A percentile compares a stretch with the other conserved stretches of the same genome.
Conservation (phyloP, 306 rosid species). For the Adenanthera pavonina region DNA sequence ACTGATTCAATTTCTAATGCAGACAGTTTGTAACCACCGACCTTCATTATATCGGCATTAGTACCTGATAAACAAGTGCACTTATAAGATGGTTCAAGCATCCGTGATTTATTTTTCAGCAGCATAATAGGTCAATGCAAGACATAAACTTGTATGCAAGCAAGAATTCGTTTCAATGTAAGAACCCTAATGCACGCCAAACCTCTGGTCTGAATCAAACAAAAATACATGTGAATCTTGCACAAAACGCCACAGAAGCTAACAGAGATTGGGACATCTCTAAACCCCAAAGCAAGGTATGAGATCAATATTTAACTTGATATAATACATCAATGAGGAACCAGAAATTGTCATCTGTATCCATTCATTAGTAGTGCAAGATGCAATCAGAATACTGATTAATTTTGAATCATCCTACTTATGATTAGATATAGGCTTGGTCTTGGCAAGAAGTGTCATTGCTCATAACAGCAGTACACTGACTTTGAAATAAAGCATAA, state of each 20-base stretch:
- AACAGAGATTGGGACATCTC: too few relatives aligned
- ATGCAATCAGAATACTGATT: not conserved
- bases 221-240: not conserved
- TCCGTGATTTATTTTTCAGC: not conserved
- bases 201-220: not conserved
- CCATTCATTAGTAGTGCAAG: not conserved
- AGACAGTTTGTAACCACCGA: constrained; percentile 90
- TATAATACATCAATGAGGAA: not conserved
- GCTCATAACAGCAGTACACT: not conserved
- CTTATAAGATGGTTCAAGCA: not conserved
- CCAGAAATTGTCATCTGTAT: not conserved
- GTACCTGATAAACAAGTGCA: constrained; percentile 64
- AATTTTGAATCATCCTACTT: not conserved
- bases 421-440: not conserved
- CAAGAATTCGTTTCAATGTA: not conserved
- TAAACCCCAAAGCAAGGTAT: too few relatives aligned
- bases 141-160: not conserved
- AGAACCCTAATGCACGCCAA: constrained; percentile 1
- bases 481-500: not conserved
- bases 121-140: not conserved
- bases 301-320: not conserved
- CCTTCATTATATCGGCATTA: constrained; percentile 90
- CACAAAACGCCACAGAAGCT: too few relatives aligned
- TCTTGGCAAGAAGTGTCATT: not conserved
- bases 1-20: constrained; percentile 95